Evolutionary conservation across 768 basidiomycete genomes (phyloP).

Genomic region (Lactarius vividus): DNA sequence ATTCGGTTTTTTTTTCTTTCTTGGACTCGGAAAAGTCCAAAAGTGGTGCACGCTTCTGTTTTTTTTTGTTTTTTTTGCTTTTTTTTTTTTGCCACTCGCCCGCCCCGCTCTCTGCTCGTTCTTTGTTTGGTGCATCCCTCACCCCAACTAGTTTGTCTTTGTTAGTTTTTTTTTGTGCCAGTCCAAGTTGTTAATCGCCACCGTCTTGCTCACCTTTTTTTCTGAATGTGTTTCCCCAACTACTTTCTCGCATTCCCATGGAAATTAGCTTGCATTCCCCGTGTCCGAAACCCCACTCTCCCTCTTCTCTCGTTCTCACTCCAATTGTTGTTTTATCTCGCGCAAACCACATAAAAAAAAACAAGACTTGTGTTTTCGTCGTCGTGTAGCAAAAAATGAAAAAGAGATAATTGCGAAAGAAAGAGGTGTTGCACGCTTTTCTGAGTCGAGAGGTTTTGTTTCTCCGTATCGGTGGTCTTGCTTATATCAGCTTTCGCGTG

Average conservation of each 20-base stretch:
- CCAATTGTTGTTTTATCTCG: slow-evolving; percentile 1
- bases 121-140: neutral
- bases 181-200: neutral
- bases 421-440: no score
- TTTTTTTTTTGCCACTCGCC: neutral
- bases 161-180: no score
- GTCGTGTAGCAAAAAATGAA: neutral
- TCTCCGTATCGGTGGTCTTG: no score
- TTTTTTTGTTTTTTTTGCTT: slow-evolving; percentile 35
- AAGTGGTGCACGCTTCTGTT: slow-evolving; percentile 43
- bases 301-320: neutral
- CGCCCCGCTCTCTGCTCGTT: neutral
- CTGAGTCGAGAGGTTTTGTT: no score
- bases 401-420: neutral
- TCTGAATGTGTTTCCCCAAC: neutral
- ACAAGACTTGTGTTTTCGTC: neutral
- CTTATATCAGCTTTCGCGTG: no score
- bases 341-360: neutral
- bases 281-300: neutral
- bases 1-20: neutral
- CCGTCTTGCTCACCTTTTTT: neutral
- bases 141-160: no score
- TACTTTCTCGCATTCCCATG: neutral
- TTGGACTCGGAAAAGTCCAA: neutral
- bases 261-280: neutral